Conservation (phyloP, 2,329 filamentous ascomycete species). For the Sphaerulina musiva region DNA sequence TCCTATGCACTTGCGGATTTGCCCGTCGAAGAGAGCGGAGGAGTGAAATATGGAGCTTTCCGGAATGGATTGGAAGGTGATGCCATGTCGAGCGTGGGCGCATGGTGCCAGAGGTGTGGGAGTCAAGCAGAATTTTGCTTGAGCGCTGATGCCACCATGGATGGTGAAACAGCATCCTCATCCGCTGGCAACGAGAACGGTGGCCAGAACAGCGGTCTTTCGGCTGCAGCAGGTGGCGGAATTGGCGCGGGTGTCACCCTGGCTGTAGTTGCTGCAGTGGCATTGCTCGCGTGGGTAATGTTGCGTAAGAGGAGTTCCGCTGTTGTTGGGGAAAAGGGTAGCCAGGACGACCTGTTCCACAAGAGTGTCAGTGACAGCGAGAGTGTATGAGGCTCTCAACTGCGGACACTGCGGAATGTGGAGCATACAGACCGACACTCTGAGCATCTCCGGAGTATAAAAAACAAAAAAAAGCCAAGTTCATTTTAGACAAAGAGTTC, state of each 20-base stretch:
- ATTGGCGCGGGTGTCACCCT: constrained; percentile 10
- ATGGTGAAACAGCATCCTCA: not conserved
- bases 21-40: constrained; percentile 32
- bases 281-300: not conserved
- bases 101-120: constrained; percentile 8
- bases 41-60: constrained; percentile 26
- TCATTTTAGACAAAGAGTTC: too few relatives aligned
- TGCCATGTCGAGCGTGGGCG: constrained; percentile 4
- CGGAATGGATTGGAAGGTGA: not conserved
- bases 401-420: too few relatives aligned
- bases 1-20: constrained; percentile 47
- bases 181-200: not conserved
- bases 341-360: not conserved
- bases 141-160: constrained; percentile 2
- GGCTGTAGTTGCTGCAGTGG: constrained; percentile 7
- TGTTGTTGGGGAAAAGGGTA: not conserved
- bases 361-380: constrained; percentile 2
- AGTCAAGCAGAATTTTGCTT: constrained; percentile 10
- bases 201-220: not conserved
- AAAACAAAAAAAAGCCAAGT: too few relatives aligned
- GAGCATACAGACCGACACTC: too few relatives aligned
- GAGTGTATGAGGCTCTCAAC: not conserved
- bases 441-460: too few relatives aligned
- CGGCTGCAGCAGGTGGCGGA: constrained; percentile 9
- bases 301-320: not conserved